A percentile compares a stretch with the other conserved stretches of the same genome.
Conservation (phyloP, 2,329 filamentous ascomycete genomes). For the Diaporthe capsici region DNA sequence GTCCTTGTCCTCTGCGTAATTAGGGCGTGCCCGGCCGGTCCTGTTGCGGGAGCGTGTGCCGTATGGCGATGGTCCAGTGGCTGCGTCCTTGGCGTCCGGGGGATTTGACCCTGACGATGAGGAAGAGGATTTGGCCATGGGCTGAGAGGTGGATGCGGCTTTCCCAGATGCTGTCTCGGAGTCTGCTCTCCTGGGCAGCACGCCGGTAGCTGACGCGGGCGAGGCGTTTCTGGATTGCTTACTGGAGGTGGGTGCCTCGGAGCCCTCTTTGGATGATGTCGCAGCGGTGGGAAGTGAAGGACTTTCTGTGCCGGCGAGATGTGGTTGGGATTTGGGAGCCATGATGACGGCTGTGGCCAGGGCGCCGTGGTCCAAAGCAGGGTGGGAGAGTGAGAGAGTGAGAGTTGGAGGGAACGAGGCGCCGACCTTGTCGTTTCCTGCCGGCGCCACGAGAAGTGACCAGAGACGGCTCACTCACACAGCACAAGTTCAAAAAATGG, state of each 20-base stretch:
- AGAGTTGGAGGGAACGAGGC: conserved; percentile 32
- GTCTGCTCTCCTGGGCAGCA: conserved; percentile 52
- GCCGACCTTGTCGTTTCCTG: conserved; percentile 40
- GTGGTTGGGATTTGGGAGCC: conserved; percentile 56
- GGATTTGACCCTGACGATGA: conserved; percentile 61
- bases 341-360: conserved; percentile 44
- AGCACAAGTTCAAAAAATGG: conserved; percentile 14
- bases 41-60: conserved; percentile 95
- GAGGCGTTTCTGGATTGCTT: conserved; percentile 47
- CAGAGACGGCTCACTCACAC: conserved; percentile 26
- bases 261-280: conserved; percentile 48
- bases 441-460: conserved; percentile 40
- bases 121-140: conserved; percentile 65
- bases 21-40: conserved; percentile 82
- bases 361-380: conserved; percentile 31
- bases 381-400: not conserved
- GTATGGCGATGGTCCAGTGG: conserved; percentile 77
- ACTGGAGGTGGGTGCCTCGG: conserved; percentile 45
- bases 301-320: conserved; percentile 46
- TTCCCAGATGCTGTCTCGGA: conserved; percentile 43
- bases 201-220: conserved; percentile 46
- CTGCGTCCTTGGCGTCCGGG: conserved; percentile 61
- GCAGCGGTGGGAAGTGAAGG: conserved; percentile 47
- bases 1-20: conserved; percentile 96
- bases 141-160: conserved; percentile 52